A percentile compares a stretch with the other conserved stretches of the same genome.
Evolutionary conservation across 306 rosid genomes (phyloP).

Genomic region (Biancaea sappan): DNA sequence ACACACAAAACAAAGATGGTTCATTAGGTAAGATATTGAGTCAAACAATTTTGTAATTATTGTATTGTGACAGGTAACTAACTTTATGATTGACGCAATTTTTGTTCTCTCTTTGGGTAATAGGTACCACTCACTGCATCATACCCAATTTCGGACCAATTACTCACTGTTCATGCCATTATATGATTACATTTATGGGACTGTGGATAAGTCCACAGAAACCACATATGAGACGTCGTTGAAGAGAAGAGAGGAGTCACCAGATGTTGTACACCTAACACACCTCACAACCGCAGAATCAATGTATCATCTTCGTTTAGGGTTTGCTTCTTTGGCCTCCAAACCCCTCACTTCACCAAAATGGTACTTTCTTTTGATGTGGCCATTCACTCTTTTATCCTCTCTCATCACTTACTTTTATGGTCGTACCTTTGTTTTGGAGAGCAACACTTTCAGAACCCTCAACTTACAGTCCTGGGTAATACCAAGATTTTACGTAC

Average conservation of each 20-base stretch:
- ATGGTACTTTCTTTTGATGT: conserved; percentile 58
- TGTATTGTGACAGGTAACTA: too few species aligned
- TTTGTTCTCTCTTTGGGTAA: too few species aligned
- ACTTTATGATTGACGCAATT: too few species aligned
- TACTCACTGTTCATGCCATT: conserved; percentile 78
- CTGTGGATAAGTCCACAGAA: conserved; percentile 58
- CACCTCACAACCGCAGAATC: conserved; percentile 76
- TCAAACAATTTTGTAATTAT: too few species aligned
- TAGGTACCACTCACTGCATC: conserved; percentile 79
- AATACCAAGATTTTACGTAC: conserved; percentile 62
- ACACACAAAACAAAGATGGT: too few species aligned
- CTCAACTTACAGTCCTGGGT: conserved; percentile 72
- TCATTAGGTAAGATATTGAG: too few species aligned
- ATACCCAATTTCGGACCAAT: conserved; percentile 74
- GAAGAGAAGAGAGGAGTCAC: conserved; percentile 39
- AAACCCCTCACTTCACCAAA: conserved; percentile 44
- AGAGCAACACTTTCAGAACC: conserved; percentile 52
- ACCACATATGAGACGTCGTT: conserved; percentile 47
- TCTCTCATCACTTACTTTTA: conserved; percentile 45
- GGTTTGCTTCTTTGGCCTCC: conserved; percentile 65
- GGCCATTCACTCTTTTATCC: conserved; percentile 74
- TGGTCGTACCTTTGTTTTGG: conserved; percentile 56
- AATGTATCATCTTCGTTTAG: conserved; percentile 59
- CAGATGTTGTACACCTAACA: conserved; percentile 61
- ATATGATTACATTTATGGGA: conserved; percentile 67